Evolutionary conservation across 164 flowering plant genomes (phyloP).

Genomic region (Malania oleifera): DNA sequence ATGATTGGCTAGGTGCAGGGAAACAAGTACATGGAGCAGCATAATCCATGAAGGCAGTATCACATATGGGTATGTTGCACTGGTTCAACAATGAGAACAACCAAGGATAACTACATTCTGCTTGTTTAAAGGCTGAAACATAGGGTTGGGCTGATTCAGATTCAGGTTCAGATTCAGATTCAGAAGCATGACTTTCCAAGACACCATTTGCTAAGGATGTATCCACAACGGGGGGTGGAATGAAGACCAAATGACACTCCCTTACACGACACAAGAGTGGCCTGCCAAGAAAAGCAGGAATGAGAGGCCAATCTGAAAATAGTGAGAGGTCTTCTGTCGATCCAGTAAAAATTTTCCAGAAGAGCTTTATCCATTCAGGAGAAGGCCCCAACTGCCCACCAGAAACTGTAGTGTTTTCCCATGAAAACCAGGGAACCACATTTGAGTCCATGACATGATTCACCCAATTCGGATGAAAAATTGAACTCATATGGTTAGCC

Average conservation of each 20-base stretch:
- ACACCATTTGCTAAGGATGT: conserved; percentile 20
- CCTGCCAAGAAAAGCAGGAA: conserved; percentile 92
- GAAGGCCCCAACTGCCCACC: conserved; percentile 73
- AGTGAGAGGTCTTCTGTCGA: conserved; percentile 57
- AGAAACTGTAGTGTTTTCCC: conserved; percentile 54
- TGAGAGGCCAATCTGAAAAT: conserved; percentile 91
- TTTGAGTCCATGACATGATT: conserved; percentile 59
- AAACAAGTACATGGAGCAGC: conserved; percentile 53
- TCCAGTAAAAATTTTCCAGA: conserved; percentile 68
- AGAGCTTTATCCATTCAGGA: conserved; percentile 85
- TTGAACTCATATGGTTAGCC: conserved; percentile 59
- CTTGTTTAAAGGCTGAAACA: conserved; percentile 43
- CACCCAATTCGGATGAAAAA: conserved; percentile 82
- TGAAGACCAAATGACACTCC: conserved; percentile 66
- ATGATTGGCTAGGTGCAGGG: conserved; percentile 55
- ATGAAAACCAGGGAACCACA: conserved; percentile 90
- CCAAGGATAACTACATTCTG: conserved; percentile 66
- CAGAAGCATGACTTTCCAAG: conserved; percentile 16
- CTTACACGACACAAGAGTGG: conserved; percentile 83
- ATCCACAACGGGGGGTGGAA: conserved; percentile 50
- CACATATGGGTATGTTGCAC: conserved; percentile 78
- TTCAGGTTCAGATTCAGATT: conserved; percentile 25
- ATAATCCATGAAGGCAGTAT: conserved; percentile 59
- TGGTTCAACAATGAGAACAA: conserved; percentile 79
- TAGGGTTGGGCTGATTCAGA: conserved; percentile 34